Conservation (phyloP, 495 filamentous ascomycete genomes). For the Bombardia bombarda region DNA sequence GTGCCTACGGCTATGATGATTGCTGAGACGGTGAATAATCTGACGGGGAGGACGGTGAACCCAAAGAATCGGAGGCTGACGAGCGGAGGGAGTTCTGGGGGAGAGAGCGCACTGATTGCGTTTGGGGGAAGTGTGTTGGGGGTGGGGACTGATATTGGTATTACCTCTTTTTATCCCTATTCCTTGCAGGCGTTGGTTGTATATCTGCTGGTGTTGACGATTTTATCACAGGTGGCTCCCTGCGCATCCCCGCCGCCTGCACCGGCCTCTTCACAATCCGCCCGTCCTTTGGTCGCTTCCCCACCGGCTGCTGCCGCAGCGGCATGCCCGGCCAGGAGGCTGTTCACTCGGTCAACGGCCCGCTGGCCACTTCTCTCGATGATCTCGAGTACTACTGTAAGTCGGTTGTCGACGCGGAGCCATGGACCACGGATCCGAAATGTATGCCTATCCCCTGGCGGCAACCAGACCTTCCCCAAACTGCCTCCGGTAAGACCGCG, state of each 20-base stretch:
- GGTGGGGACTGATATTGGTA: constrained; percentile 65
- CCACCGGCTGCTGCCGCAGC: not conserved
- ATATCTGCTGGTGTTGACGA: no score
- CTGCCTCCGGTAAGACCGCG: no score
- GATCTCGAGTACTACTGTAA: not conserved
- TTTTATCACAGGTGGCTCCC: constrained; percentile 46
- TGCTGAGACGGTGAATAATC: constrained; percentile 9
- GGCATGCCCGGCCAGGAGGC: not conserved
- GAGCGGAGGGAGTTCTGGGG: constrained; percentile 56
- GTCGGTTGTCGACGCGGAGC: constrained; percentile 4
- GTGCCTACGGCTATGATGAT: constrained; percentile 49
- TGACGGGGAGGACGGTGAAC: constrained; percentile 28
- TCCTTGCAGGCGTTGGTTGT: no score
- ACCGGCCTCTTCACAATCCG: not conserved
- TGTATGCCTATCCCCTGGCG: constrained; percentile 38
- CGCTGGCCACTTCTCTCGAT: not conserved
- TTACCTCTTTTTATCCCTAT: no score
- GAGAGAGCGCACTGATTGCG: constrained; percentile 48
- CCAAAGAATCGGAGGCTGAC: constrained; percentile 51
- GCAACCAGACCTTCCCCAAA: no score
- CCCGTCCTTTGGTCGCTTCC: not conserved
- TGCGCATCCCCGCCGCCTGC: constrained; percentile 38
- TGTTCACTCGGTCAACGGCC: not conserved
- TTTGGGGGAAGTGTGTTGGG: constrained; percentile 35
- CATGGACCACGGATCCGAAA: constrained; percentile 16